These are phyloP conservation scores for Sophora flavescens DNA, from an alignment of 306 rosid species.

Conservation along the genomic window DNA sequence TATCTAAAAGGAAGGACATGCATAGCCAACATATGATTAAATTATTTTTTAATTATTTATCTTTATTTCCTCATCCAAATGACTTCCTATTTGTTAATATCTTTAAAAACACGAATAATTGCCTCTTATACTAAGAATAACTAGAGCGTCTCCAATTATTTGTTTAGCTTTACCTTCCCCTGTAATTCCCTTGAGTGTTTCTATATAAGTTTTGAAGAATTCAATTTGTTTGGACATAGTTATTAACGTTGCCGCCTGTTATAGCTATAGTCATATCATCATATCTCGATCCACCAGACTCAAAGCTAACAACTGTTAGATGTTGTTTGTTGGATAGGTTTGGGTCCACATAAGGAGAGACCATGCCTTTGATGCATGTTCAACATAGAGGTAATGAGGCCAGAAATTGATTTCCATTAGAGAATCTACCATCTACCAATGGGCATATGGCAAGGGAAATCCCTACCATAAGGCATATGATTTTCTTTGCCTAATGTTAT, in stretches of 20 bases:
- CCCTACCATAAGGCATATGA: conserved; percentile 65
- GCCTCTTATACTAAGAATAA: too few species aligned
- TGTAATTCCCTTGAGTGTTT: conserved; percentile 50
- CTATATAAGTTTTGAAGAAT: conserved; percentile 55
- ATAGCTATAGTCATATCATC: conserved; percentile 60
- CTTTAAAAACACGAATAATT: too few species aligned
- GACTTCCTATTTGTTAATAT: too few species aligned
- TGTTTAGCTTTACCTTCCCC: conserved; percentile 54
- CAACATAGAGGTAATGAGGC: conserved; percentile 58
- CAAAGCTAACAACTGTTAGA: conserved; percentile 71
- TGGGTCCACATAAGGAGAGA: conserved; percentile 67
- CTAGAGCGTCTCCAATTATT: too few species aligned
- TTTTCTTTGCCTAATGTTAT: conserved; percentile 47
- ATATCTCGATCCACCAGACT: conserved; percentile 59
- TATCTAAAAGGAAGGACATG: too few species aligned
- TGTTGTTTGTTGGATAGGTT: conserved; percentile 53
- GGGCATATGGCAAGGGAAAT: conserved; percentile 61
- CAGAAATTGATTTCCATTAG: conserved; percentile 69
- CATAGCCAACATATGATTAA: too few species aligned
- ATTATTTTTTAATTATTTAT: too few species aligned
- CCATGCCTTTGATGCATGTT: conserved; percentile 60
- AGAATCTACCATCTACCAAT: conserved; percentile 77
- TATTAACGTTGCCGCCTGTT: conserved; percentile 37
- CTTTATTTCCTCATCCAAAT: too few species aligned
- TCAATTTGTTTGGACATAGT: conserved; percentile 60